phyloP scores from a whole-genome alignment of 2,329 filamentous ascomycete species.

The Diplodia scrobiculata region DNA sequence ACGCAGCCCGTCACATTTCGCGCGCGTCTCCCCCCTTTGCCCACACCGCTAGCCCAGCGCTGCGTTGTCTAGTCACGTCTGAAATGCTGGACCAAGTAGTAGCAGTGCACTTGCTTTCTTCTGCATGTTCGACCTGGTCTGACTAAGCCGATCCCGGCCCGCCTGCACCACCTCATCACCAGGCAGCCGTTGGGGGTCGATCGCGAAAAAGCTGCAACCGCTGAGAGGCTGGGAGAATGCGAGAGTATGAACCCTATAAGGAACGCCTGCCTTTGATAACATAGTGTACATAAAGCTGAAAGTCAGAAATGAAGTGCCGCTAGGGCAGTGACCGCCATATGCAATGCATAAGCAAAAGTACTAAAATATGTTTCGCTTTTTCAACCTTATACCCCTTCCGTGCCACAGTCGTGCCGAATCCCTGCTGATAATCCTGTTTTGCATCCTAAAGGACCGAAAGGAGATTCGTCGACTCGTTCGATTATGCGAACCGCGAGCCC shows the following conservation, averaged over 20 bases:
- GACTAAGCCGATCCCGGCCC: conserved; percentile 5
- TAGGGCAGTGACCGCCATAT: conserved; percentile 1
- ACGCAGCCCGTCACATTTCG: background rate
- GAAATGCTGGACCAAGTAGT: background rate
- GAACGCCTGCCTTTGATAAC: background rate
- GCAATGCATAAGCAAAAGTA: conserved; percentile 1
- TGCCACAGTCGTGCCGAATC: background rate
- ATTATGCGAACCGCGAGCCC: background rate
- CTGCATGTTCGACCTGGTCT: conserved; percentile 21
- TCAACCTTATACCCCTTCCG: background rate
- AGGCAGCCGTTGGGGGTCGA: background rate
- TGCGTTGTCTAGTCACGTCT: background rate
- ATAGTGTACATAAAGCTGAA: conserved; percentile 7
- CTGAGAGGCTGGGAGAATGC: background rate
- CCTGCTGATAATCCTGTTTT: background rate
- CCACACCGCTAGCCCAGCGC: background rate
- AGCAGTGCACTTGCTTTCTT: background rate
- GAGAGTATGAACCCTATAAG: background rate
- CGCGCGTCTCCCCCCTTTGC: background rate
- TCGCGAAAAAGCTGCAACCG: background rate
- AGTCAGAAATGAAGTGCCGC: background rate
- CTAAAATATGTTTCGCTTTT: background rate
- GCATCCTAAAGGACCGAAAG: conserved; percentile 13
- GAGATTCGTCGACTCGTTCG: conserved; percentile 23
- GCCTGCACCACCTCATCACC: background rate